phyloP scores from a whole-genome alignment of 169 alveolate species.

The Plasmodium relictum region DNA sequence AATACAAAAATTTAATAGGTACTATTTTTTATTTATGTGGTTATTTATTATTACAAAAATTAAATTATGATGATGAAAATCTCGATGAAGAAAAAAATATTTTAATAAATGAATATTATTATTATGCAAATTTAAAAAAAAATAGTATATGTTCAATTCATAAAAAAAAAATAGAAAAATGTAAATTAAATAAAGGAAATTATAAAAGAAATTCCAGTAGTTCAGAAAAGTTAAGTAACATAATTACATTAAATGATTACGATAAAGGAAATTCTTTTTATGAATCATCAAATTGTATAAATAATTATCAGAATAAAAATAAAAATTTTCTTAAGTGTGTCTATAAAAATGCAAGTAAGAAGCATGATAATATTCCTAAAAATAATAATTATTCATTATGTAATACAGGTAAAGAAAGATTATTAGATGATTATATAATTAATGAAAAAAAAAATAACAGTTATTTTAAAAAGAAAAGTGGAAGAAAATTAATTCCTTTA shows the following conservation, averaged over 20 bases:
- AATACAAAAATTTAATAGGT: constrained; percentile 49
- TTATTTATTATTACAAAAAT: constrained; percentile 20
- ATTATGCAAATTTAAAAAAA: constrained; percentile 31
- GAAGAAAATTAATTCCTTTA: constrained; percentile 47
- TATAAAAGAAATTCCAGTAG: not conserved
- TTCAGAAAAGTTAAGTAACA: not conserved
- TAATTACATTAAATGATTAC: not conserved
- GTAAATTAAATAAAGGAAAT: constrained; percentile 23
- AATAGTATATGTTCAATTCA: not conserved
- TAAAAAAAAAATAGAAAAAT: not conserved
- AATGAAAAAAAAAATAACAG: constrained; percentile 21
- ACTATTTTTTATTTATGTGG: constrained; percentile 63
- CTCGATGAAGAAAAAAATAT: constrained; percentile 7
- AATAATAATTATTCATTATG: not conserved
- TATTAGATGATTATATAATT: not conserved
- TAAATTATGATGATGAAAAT: constrained; percentile 16
- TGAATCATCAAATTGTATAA: not conserved
- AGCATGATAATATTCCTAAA: not conserved
- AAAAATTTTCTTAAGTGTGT: not conserved
- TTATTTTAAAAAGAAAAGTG: constrained; percentile 14
- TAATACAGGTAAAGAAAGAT: not conserved
- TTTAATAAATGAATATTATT: constrained; percentile 31
- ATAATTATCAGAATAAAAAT: no score
- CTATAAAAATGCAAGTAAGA: not conserved
- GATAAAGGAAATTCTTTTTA: not conserved